Conservation (phyloP, 768 basidiomycete genomes). For the Lactarius akahatsu region DNA sequence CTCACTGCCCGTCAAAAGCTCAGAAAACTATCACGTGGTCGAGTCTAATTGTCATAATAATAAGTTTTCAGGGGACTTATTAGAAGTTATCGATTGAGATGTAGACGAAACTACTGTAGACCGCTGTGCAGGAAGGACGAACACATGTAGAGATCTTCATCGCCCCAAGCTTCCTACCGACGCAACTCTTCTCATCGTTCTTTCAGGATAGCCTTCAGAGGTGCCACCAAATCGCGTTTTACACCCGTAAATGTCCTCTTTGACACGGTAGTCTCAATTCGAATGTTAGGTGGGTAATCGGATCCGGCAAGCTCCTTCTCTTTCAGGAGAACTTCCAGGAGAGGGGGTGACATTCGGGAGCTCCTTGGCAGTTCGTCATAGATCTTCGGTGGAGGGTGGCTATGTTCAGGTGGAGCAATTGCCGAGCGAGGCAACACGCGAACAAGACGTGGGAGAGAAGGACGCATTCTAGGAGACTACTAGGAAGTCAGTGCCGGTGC, state of each 20-base stretch:
- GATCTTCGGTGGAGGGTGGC: conserved; percentile 29
- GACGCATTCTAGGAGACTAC: conserved; percentile 33
- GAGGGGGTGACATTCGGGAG: conserved; percentile 30
- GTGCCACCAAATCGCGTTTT: conserved; percentile 39
- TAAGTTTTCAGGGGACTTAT: background rate
- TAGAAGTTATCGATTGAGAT: background rate
- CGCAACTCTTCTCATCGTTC: conserved; percentile 32
- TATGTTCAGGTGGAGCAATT: conserved; percentile 32
- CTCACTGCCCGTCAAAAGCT: too few relatives aligned
- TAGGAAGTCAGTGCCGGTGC: background rate
- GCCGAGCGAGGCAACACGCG: conserved; percentile 42
- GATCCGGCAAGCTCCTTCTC: conserved; percentile 41
- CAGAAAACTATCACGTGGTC: background rate
- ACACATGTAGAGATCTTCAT: background rate
- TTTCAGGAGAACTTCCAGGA: conserved; percentile 45
- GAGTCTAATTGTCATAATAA: too few relatives aligned
- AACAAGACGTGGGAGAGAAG: conserved; percentile 36
- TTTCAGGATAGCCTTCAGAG: conserved; percentile 41
- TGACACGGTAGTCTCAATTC: conserved; percentile 47
- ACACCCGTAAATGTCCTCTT: conserved; percentile 43
- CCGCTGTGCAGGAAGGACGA: background rate
- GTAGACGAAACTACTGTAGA: background rate
- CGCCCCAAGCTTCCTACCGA: background rate
- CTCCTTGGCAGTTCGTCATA: conserved; percentile 32
- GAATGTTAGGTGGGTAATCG: conserved; percentile 49